Conservation (phyloP, 2,329 filamentous ascomycete species). For the Zarea fungicola region DNA sequence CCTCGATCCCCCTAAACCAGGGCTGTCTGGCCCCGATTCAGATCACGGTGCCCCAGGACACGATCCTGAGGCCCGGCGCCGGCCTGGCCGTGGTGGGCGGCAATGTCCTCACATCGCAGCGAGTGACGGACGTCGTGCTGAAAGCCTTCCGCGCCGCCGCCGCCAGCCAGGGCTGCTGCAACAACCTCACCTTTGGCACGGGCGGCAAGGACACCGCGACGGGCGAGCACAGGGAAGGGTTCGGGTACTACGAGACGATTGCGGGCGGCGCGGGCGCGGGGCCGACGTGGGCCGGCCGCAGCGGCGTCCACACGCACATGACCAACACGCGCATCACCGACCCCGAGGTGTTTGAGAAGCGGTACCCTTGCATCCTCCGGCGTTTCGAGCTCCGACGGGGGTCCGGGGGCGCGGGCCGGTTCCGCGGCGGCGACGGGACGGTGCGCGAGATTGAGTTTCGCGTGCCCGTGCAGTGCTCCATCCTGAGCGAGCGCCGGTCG, state of each 20-base stretch:
- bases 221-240: slow-evolving; percentile 46
- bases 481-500: slow-evolving; percentile 71
- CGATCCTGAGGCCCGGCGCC: slow-evolving; percentile 69
- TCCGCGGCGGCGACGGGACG: slow-evolving; percentile 70
- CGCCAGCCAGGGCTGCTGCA: slow-evolving; percentile 74
- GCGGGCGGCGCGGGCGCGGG: slow-evolving; percentile 72
- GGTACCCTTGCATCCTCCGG: slow-evolving; percentile 63
- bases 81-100: slow-evolving; percentile 77
- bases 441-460: slow-evolving; percentile 77
- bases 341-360: slow-evolving; percentile 69
- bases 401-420: slow-evolving; percentile 60
- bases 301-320: slow-evolving; percentile 78
- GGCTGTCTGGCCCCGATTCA: slow-evolving; percentile 74
- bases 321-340: slow-evolving; percentile 84
- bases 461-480: slow-evolving; percentile 70
- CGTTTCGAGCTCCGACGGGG: slow-evolving; percentile 62
- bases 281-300: slow-evolving; percentile 65
- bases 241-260: slow-evolving; percentile 85
- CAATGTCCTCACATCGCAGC: slow-evolving; percentile 74
- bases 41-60: slow-evolving; percentile 66
- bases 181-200: slow-evolving; percentile 81
- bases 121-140: slow-evolving; percentile 78
- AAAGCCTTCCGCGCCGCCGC: slow-evolving; percentile 75
- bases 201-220: slow-evolving; percentile 63
- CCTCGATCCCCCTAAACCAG: slow-evolving; percentile 83